phyloP scores from a whole-genome alignment of 2,329 filamentous ascomycete genomes.

The Allantophomopsis cytisporea region DNA sequence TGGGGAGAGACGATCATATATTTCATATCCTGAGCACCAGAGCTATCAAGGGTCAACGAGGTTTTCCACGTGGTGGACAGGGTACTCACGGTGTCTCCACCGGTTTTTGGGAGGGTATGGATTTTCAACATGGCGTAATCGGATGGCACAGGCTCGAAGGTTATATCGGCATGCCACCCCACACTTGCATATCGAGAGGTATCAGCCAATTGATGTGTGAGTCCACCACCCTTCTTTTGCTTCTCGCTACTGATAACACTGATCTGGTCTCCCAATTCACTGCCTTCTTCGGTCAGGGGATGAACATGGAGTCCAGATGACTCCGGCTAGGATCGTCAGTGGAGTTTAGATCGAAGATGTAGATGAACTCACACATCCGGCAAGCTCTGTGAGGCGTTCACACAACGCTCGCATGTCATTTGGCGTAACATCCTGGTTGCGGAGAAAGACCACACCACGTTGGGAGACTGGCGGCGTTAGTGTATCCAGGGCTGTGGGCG shows the following conservation, averaged over 20 bases:
- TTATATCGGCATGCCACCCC: conserved; percentile 39
- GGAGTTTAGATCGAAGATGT: not conserved
- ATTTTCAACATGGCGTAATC: conserved; percentile 40
- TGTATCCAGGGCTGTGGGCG: no score
- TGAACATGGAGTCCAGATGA: conserved; percentile 37
- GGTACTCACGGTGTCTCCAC: conserved; percentile 26
- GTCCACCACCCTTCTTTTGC: conserved; percentile 37
- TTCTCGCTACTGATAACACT: conserved; percentile 41
- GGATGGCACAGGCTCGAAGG: conserved; percentile 36
- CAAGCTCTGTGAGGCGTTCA: conserved; percentile 26
- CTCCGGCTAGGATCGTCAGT: conserved; percentile 12
- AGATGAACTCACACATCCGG: conserved; percentile 21
- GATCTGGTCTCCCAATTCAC: conserved; percentile 39
- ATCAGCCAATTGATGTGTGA: conserved; percentile 35
- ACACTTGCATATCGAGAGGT: conserved; percentile 30
- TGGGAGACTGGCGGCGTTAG: conserved; percentile 22
- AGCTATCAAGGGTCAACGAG: conserved; percentile 12
- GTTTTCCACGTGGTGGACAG: no score
- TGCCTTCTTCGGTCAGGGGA: conserved; percentile 35
- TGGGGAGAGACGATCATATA: conserved; percentile 38
- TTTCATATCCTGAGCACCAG: conserved; percentile 35
- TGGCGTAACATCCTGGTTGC: conserved; percentile 30
- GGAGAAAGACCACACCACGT: conserved; percentile 34
- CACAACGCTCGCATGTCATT: conserved; percentile 30
- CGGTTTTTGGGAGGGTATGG: conserved; percentile 29